Base-by-base conservation (phyloP, 257 asterid species). In the Jacaranda mimosifolia region DNA sequence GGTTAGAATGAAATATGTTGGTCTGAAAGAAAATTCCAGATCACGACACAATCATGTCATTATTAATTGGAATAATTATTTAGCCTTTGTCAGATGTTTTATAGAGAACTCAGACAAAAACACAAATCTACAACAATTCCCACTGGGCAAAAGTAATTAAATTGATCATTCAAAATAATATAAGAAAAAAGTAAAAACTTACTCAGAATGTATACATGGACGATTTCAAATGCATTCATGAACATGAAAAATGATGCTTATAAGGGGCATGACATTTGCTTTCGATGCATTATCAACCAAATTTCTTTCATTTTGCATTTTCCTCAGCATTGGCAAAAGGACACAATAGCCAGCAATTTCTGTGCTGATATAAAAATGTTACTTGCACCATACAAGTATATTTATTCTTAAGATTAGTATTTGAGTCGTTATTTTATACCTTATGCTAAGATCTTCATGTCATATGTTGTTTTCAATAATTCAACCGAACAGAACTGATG, bases 11-110 rank as follows among this genome's bases (percentile, higher is more conserved):
- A 19, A 42, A 19, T 62, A 36, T 70, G n/a, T 36, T 49, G 17
- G 38, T 18, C 26, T n/a, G 26, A 17, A 18, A 46, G 60, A 12
- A 60, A 65, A 38, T 45, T 72, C 35, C 74, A 55, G 48, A 46
- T 59, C 53, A 32, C 56, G 36, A 62, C 42, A 77, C 35, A 60
- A 46, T 5, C 58, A 48, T 69, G 72, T 6, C 70, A 70, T 53
- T 35, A 26, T 6, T 17, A 63, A 15, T 15, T 68, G 1, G 17
- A n/a, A 17, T 11, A 10, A 75, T 52, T 19, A 51, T 36, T 48
- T 55, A 65, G 9, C 4, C 7, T 66, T 14, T 36, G 19, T 26
- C 55, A 7, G 60, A 49, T 40, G 40, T 42, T 1, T 42, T 3
- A 42, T 73, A 9, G 38, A 43, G 63, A 45, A 18, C 43, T 43